Evolutionary conservation across 2,329 filamentous ascomycete species (phyloP).

Genomic region (Fusarium nurragi): DNA sequence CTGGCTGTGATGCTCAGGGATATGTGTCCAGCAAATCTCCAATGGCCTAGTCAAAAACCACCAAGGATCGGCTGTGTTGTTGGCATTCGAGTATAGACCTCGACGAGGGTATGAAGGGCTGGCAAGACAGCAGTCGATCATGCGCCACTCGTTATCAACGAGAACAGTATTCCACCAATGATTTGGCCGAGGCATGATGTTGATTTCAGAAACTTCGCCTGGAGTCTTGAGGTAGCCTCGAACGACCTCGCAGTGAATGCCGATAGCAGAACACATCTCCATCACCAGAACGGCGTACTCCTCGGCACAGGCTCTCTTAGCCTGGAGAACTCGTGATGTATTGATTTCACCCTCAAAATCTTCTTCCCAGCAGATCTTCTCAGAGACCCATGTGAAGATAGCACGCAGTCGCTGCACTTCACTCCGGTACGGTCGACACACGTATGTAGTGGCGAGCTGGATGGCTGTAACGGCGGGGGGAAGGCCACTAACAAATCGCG

Average conservation of each 20-base stretch:
- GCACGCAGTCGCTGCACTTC: conserved; percentile 92
- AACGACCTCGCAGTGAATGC: conserved; percentile 86
- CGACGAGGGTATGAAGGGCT: conserved; percentile 89
- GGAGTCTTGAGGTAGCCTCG: conserved; percentile 91
- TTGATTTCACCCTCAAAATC: conserved; percentile 89
- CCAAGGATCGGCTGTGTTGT: conserved; percentile 81
- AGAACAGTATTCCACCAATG: conserved; percentile 98
- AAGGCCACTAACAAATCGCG: conserved; percentile 85
- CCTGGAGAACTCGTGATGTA: conserved; percentile 82
- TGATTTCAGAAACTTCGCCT: conserved; percentile 82
- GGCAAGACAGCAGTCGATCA: conserved; percentile 93
- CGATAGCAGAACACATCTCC: conserved; percentile 93
- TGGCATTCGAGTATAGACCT: conserved; percentile 77
- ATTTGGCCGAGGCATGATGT: conserved; percentile 85
- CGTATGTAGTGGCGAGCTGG: conserved; percentile 86
- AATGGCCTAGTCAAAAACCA: conserved; percentile 92
- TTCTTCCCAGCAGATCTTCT: conserved; percentile 95
- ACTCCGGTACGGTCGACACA: conserved; percentile 92
- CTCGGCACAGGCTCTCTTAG: conserved; percentile 83
- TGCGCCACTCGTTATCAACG: conserved; percentile 93
- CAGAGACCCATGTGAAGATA: conserved; percentile 98
- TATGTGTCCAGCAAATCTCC: conserved; percentile 95
- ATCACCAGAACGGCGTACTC: conserved; percentile 89
- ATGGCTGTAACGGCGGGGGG: conserved; percentile 84
- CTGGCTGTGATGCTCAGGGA: conserved; percentile 85